Base-by-base conservation (phyloP, 177 flowering plant genomes). In the Vitis hybrid region DNA sequence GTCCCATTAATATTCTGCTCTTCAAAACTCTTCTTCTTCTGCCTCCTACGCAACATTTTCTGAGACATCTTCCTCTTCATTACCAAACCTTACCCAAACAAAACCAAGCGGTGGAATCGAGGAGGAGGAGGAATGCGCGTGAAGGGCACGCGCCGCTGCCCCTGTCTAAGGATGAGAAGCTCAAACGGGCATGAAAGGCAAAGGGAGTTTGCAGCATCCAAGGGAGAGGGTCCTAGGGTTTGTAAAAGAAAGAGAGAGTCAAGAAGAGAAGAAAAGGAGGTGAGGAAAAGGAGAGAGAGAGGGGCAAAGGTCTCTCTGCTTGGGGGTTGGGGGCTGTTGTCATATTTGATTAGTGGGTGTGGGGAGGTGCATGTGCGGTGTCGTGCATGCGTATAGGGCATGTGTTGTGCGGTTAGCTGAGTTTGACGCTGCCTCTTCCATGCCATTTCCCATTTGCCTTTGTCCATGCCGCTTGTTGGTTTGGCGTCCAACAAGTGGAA, bases 131-230 rank as follows among this genome's bases (percentile, higher is more conserved):
- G 64, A 13, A 17, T 38, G 51, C 65, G 69, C 69, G 69, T 28
- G 65, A 1, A 20, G 54, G n/a, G 58, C 9, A 58, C 68, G 64
- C 59, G 64, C 64, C 6, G 62, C 14, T n/a, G 68, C 51, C 64
- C 66, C 17, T 14, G 4, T 28, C 1, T 8, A 22, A 52, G 57
- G 33, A 20, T 31, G 22, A 50, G 49, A 28, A 59, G 17, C 24
- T 53, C 22, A 33, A 33, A 57, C 62, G 53, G 8, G 68, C 78
- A 76, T 76, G 33, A 61, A 66, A 56, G 50, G 12, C 8, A 22
- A 2, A 19, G 11, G 6, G 2, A 31, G 51, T 15, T 22, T 66
- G 61, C 11, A 71, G 71, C 78, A 75, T 75, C 71, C 74, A 70
- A 64, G 33, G n/a, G 33, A 54, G 6, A 54, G 9, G 33, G 3